phyloP scores from a whole-genome alignment of 495 filamentous ascomycete genomes.

The Choiromyces venosus region DNA sequence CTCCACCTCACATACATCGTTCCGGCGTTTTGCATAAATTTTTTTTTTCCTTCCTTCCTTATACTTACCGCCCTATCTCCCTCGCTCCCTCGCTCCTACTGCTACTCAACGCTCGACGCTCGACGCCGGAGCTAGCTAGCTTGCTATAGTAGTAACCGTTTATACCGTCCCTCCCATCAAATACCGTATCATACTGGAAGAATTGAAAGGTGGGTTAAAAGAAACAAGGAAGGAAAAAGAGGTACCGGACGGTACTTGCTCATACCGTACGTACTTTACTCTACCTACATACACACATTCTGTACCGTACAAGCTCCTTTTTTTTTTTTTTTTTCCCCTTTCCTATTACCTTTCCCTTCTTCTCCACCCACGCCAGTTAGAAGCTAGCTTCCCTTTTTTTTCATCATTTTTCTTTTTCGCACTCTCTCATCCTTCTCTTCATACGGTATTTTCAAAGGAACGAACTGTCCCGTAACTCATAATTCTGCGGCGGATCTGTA shows the following conservation, averaged over 20 bases:
- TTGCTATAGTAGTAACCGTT: neutral
- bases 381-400: neutral
- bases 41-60: neutral
- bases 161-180: neutral
- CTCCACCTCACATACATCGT: neutral
- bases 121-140: neutral
- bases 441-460: neutral
- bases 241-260: neutral
- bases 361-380: neutral
- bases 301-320: neutral
- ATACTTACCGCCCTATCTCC: neutral
- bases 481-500: constrained; percentile 34
- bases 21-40: neutral
- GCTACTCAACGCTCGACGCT: neutral
- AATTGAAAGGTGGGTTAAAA: neutral
- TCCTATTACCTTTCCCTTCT: no score
- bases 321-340: no score
- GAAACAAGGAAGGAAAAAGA: neutral
- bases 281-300: neutral
- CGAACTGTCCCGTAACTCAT: constrained; percentile 21
- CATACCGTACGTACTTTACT: neutral
- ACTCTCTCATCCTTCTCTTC: neutral
- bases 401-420: neutral
- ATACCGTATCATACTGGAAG: neutral
- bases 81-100: no score